A percentile compares a stretch with the other conserved stretches of the same genome.
Conservation (phyloP, 805 yeast genomes). For the Wickerhamiella hasegawae region DNA sequence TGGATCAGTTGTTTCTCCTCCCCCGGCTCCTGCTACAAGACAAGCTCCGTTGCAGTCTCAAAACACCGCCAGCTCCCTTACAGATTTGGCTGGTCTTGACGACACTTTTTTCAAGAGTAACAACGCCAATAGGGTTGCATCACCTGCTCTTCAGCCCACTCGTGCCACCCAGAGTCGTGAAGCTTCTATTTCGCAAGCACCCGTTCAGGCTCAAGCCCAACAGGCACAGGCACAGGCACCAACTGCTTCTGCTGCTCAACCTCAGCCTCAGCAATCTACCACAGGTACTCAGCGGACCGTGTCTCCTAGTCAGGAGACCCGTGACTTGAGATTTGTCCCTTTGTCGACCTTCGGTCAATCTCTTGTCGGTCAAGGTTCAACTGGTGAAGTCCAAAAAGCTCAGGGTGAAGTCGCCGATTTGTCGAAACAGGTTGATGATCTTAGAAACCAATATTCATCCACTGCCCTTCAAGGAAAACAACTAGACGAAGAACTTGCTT, state of each 20-base stretch:
- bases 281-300: too few species aligned
- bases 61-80: conserved; percentile 11
- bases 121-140: not conserved
- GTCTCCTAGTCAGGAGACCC: conserved; percentile 7
- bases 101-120: conserved; percentile 9
- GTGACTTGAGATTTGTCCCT: conserved; percentile 43
- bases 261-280: too few species aligned
- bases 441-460: conserved; percentile 20
- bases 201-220: not conserved
- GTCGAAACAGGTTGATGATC: conserved; percentile 52
- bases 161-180: not conserved
- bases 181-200: not conserved
- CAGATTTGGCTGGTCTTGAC: conserved; percentile 18
- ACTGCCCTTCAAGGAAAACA: conserved; percentile 44
- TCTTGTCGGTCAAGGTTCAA: conserved; percentile 27
- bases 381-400: conserved; percentile 63
- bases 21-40: conserved; percentile 8
- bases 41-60: conserved; percentile 5
- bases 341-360: conserved; percentile 76
- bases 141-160: not conserved
- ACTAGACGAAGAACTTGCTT: conserved; percentile 64
- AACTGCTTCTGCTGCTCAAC: not conserved
- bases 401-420: conserved; percentile 74
- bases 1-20: conserved; percentile 3
- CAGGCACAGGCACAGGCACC: not conserved